A percentile compares a stretch with the other conserved stretches of the same genome.
Evolutionary conservation across 148 eudicot genomes (phyloP).

Genomic region (Fagopyrum homotropicum): DNA sequence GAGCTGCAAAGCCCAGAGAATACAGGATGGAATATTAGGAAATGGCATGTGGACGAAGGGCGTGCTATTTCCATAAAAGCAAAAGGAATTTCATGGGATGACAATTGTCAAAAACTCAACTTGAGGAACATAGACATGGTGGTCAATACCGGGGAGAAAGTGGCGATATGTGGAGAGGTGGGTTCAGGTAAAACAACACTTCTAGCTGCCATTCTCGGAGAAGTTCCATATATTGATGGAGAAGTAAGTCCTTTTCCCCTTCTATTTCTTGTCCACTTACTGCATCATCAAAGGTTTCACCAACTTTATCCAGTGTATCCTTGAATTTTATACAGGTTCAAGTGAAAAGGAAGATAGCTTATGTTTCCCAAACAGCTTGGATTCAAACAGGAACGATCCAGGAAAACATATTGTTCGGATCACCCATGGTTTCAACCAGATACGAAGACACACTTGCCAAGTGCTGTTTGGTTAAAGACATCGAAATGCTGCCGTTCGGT

Average conservation of each 20-base stretch:
- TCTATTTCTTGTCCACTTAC: neutral
- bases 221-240: slow-evolving; percentile 40
- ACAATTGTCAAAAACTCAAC: slow-evolving; percentile 20
- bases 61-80: slow-evolving; percentile 18
- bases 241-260: slow-evolving; percentile 26
- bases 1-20: slow-evolving; percentile 21
- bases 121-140: slow-evolving; percentile 28
- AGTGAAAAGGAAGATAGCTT: slow-evolving; percentile 42
- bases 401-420: slow-evolving; percentile 56
- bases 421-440: slow-evolving; percentile 31
- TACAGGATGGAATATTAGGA: slow-evolving; percentile 12
- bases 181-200: slow-evolving; percentile 69
- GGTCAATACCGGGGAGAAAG: slow-evolving; percentile 33
- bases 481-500: slow-evolving; percentile 44
- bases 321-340: slow-evolving; percentile 30
- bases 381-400: slow-evolving; percentile 60
- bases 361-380: slow-evolving; percentile 67
- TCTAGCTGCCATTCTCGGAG: slow-evolving; percentile 54
- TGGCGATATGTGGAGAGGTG: slow-evolving; percentile 64
- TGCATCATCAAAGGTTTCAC: too few relatives aligned
- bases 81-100: slow-evolving; percentile 38
- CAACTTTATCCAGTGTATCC: neutral
- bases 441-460: slow-evolving; percentile 36
- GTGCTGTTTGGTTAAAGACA: slow-evolving; percentile 43
- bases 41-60: neutral